A percentile compares a stretch with the other conserved stretches of the same genome.
Evolutionary conservation across 495 filamentous ascomycete species (phyloP).

Genomic region (Penicillium paxilli): DNA sequence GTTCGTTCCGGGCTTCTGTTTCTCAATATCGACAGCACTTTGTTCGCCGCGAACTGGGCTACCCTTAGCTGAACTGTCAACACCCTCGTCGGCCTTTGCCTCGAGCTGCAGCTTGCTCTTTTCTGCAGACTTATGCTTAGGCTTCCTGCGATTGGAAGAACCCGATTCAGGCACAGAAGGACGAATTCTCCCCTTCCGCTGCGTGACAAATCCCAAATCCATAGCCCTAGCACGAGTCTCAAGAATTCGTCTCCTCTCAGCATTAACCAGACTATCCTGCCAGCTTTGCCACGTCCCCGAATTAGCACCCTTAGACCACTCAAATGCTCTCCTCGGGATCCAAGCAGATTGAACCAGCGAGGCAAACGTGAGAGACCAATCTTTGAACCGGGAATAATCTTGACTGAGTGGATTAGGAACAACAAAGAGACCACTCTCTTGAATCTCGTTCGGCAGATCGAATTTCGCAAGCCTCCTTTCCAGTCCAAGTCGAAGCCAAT

Average conservation of each 20-base stretch:
- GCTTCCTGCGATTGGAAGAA: background rate
- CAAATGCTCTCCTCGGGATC: background rate
- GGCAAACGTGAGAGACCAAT: constrained; percentile 7
- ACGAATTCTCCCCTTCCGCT: background rate
- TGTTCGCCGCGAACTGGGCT: too few relatives aligned
- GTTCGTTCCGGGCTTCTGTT: too few relatives aligned
- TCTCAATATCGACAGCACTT: too few relatives aligned
- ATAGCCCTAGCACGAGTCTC: background rate
- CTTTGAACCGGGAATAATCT: constrained; percentile 12
- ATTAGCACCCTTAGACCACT: background rate
- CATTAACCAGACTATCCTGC: background rate
- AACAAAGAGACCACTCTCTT: constrained; percentile 17
- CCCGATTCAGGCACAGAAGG: background rate
- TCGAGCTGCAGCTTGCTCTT: background rate
- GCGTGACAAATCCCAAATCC: background rate
- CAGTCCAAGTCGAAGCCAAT: constrained; percentile 25
- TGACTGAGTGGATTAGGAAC: constrained; percentile 24
- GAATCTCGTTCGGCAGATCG: constrained; percentile 14
- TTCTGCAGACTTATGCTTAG: too few relatives aligned
- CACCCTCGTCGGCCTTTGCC: too few relatives aligned
- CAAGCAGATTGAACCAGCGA: background rate
- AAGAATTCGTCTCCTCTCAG: background rate
- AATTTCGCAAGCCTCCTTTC: constrained; percentile 19
- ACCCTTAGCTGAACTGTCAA: too few relatives aligned
- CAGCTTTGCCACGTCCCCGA: background rate